phyloP scores from a whole-genome alignment of 176 grass and related monocot genomes.

The Triticum turgidum region DNA sequence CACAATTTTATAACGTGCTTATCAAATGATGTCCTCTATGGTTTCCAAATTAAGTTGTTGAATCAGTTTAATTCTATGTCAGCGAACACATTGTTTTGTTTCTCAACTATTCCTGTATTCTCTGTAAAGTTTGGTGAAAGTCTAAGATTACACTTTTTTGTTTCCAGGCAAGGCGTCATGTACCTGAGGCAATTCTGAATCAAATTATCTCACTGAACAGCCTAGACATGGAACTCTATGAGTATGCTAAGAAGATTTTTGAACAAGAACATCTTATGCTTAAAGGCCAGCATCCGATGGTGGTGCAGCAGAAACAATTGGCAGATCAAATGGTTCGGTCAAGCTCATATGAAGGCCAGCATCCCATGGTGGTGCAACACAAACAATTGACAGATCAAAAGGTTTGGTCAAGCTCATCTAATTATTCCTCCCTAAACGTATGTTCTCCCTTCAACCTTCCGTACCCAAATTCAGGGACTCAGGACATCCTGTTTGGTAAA shows the following conservation, averaged over 20 bases:
- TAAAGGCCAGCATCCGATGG: constrained; percentile 32
- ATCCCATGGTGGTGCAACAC: constrained; percentile 27
- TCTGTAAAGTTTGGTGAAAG: constrained; percentile 3
- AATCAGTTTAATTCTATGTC: neutral
- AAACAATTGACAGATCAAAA: constrained; percentile 42
- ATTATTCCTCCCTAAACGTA: neutral
- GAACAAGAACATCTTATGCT: constrained; percentile 58
- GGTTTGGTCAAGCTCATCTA: constrained; percentile 36
- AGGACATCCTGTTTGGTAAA: too few relatives aligned
- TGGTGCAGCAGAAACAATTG: constrained; percentile 26
- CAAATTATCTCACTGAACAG: constrained; percentile 84
- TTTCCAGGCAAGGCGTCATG: constrained; percentile 66
- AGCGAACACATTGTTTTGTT: neutral
- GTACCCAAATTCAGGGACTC: neutral
- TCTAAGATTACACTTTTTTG: constrained; percentile 15
- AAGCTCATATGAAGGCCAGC: constrained; percentile 4
- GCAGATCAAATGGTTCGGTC: constrained; percentile 48
- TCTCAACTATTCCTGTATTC: neutral
- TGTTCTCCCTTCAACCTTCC: neutral
- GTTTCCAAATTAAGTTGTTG: constrained; percentile 11
- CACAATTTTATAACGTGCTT: neutral
- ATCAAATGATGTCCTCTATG: neutral
- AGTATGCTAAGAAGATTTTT: constrained; percentile 84
- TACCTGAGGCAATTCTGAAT: constrained; percentile 62
- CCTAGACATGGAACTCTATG: constrained; percentile 90